Evolutionary conservation across 441 rosid species (phyloP).

Genomic region (Erysimum cheiri): DNA sequence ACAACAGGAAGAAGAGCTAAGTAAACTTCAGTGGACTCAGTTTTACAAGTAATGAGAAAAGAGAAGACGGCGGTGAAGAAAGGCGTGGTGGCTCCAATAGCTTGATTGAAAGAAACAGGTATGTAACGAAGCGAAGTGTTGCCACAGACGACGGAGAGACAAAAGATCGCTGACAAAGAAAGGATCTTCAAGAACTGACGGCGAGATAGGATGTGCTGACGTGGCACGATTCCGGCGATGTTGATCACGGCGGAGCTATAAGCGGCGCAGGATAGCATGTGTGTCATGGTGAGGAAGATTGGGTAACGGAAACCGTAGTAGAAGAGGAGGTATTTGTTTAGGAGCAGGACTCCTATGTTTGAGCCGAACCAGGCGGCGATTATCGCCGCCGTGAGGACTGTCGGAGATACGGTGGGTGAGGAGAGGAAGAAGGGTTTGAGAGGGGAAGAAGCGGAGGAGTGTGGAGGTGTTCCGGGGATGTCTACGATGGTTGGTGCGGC

Average conservation of each 20-base stretch:
- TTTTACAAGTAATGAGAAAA: constrained; percentile 81
- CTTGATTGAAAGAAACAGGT: constrained; percentile 93
- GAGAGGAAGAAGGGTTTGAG: constrained; percentile 53
- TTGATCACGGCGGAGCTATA: constrained; percentile 79
- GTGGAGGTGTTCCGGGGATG: constrained; percentile 84
- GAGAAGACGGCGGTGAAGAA: constrained; percentile 96
- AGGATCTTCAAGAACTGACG: constrained; percentile 88
- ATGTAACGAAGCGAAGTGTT: constrained; percentile 90
- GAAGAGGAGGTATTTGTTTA: constrained; percentile 92
- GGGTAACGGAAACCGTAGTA: constrained; percentile 89
- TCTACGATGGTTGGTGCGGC: constrained; percentile 57
- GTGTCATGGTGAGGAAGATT: constrained; percentile 86
- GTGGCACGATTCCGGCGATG: constrained; percentile 77
- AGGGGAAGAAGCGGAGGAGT: constrained; percentile 45
- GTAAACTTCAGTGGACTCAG: constrained; percentile 84
- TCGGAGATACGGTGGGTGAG: constrained; percentile 60
- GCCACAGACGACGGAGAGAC: constrained; percentile 94
- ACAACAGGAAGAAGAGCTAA: constrained; percentile 88
- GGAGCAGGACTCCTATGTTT: constrained; percentile 90
- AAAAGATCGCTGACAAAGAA: constrained; percentile 79
- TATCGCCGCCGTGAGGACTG: constrained; percentile 66
- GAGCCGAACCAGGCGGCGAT: constrained; percentile 91
- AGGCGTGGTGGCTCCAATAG: constrained; percentile 95
- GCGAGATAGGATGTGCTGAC: constrained; percentile 79
- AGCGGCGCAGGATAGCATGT: constrained; percentile 88